These are phyloP conservation scores for Solanum arcanum DNA, from an alignment of 257 asterid species.

Conservation along the genomic window DNA sequence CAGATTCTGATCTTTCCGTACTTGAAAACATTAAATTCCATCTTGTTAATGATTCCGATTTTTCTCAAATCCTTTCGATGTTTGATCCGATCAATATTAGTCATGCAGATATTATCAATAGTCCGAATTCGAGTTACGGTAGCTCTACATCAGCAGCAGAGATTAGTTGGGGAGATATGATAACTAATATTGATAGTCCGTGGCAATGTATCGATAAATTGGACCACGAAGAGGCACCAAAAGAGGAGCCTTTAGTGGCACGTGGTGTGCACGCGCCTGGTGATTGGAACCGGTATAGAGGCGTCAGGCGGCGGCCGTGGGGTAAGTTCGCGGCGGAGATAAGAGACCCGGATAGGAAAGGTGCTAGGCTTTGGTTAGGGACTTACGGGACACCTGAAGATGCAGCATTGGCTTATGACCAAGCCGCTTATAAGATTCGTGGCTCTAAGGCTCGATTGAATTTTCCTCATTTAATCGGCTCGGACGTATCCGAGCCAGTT, in stretches of 20 bases:
- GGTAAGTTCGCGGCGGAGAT: conserved; percentile 50
- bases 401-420: conserved; percentile 47
- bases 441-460: conserved; percentile 36
- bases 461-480: conserved; percentile 36
- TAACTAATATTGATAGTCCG: neutral
- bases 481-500: conserved; percentile 10
- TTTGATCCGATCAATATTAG: neutral
- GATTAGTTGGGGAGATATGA: neutral
- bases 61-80: neutral
- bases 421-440: conserved; percentile 25
- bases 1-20: conserved; percentile 1
- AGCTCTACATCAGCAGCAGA: neutral
- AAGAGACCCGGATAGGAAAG: conserved; percentile 29
- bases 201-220: neutral
- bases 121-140: neutral
- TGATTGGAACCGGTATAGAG: conserved; percentile 34
- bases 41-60: conserved; percentile 14
- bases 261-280: neutral
- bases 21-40: conserved; percentile 6
- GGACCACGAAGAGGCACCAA: neutral
- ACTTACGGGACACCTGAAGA: conserved; percentile 48
- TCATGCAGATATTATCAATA: neutral
- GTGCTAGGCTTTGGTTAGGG: conserved; percentile 40
- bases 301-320: conserved; percentile 48
- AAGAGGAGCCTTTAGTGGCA: neutral